Base-by-base conservation (phyloP, 176 grass and related monocot genomes). In the Alloteropsis semialata region DNA sequence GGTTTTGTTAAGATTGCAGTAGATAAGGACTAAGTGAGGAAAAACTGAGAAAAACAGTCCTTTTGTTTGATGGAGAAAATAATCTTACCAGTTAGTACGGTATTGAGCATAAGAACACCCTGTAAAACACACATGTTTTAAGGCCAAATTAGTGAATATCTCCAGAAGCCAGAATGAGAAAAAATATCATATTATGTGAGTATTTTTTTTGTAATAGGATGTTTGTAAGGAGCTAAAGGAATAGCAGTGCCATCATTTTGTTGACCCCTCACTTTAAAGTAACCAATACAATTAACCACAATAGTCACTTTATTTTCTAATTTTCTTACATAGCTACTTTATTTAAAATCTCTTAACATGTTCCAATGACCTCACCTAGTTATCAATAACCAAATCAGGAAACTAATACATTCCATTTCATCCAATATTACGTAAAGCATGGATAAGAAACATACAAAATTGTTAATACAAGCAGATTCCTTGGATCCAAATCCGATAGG, bases 81-180 rank as follows among this genome's bases (percentile, higher is more conserved):
- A 89, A 13, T 18, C 46, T 66, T 87, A 99, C 96, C 96, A 85
- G 93, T 99, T 69, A 99, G 89, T 54, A 96, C 93, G n/a, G 93
- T 91, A 80, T 99, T 99, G 69, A 99, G 93, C 82, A 99, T 84
- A 64, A 99, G 91, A 88, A 98, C 89, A 74, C 96, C 96, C 96
- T 98, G 76, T 69, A 95, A 63, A 46, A n/a, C 81, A 66, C 43
- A 83, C 36, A 79, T 14, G 10, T 28, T 75, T 66, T 74, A 42
- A n/a, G n/a, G 6, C 5, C 0, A 83, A 81, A 66, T 92, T 56
- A 91, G 67, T 80, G 34, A 77, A 61, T 41, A 73, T 64, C 45
- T 41, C 60, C 4, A 78, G 46, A 82, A 29, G 13, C 30, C 24
- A 66, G 18, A 15, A 39, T 39, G 4, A 39, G 0, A 25, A 30